Evolutionary conservation across 257 asterid species (phyloP).

Genomic region (Solanum etuberosum): DNA sequence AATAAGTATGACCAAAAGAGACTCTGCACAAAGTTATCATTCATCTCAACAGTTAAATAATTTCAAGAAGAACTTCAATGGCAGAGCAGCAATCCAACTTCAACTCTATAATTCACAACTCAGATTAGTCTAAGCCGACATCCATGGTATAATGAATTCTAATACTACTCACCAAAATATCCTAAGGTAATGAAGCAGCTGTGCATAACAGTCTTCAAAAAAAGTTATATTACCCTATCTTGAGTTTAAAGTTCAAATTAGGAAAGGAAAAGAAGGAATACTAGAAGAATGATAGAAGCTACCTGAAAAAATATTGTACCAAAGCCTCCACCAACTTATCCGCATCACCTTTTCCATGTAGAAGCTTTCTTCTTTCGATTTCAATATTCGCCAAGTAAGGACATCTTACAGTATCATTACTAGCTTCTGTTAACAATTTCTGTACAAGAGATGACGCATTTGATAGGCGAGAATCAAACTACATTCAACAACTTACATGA

Average conservation of each 20-base stretch:
- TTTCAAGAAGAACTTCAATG: background rate
- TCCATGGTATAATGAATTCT: background rate
- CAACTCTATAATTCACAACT: background rate
- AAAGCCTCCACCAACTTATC: constrained; percentile 51
- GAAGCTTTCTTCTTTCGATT: constrained; percentile 69
- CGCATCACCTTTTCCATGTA: constrained; percentile 54
- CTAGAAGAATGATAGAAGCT: background rate
- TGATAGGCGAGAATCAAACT: constrained; percentile 71
- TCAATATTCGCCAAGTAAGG: constrained; percentile 78
- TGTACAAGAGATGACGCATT: constrained; percentile 50
- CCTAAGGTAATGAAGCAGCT: background rate
- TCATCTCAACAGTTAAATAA: background rate
- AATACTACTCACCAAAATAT: background rate
- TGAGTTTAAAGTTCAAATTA: background rate
- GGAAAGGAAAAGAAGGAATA: background rate
- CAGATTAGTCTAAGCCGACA: background rate
- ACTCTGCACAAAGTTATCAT: background rate
- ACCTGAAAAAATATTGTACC: constrained; percentile 67
- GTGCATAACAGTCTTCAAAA: background rate
- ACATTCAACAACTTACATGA: constrained; percentile 27
- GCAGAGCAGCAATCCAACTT: background rate
- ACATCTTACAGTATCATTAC: constrained; percentile 48
- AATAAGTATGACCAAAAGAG: background rate
- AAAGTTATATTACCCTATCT: background rate
- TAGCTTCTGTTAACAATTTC: constrained; percentile 36